phyloP scores from a whole-genome alignment of 257 asterid species.

The Lavandula angustifolia region DNA sequence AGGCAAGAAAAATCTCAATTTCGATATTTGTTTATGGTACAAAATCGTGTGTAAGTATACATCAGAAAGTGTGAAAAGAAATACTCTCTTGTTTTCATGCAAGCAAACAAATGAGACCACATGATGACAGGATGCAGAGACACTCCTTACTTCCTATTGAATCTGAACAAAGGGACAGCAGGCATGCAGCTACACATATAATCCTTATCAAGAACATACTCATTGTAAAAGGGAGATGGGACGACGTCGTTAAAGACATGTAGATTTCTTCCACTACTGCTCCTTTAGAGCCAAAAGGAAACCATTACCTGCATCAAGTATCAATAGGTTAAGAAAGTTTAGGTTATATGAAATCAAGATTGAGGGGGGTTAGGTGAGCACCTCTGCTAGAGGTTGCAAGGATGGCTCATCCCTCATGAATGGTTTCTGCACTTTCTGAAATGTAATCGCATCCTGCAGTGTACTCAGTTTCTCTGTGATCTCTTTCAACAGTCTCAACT shows the following conservation, averaged over 20 bases:
- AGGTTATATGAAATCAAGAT: neutral
- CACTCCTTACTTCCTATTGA: conserved; percentile 17
- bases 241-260: neutral
- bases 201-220: neutral
- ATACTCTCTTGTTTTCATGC: conserved; percentile 9
- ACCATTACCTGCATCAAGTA: conserved; percentile 57
- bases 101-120: conserved; percentile 8
- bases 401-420: conserved; percentile 36
- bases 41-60: conserved; percentile 3
- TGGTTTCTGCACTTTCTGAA: conserved; percentile 41
- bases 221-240: neutral
- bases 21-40: neutral
- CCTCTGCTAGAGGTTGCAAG: conserved; percentile 53
- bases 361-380: conserved; percentile 16
- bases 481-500: conserved; percentile 61
- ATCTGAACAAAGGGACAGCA: conserved; percentile 5
- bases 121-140: conserved; percentile 9
- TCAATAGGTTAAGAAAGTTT: neutral
- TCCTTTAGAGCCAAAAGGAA: conserved; percentile 66
- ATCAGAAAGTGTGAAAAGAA: conserved; percentile 1
- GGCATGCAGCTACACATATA: neutral
- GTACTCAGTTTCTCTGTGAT: conserved; percentile 54
- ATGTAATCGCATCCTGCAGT: conserved; percentile 54
- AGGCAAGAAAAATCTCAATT: conserved; percentile 9
- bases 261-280: conserved; percentile 1